phyloP scores from a whole-genome alignment of 768 basidiomycete genomes.

The Amylocystis lapponica region DNA sequence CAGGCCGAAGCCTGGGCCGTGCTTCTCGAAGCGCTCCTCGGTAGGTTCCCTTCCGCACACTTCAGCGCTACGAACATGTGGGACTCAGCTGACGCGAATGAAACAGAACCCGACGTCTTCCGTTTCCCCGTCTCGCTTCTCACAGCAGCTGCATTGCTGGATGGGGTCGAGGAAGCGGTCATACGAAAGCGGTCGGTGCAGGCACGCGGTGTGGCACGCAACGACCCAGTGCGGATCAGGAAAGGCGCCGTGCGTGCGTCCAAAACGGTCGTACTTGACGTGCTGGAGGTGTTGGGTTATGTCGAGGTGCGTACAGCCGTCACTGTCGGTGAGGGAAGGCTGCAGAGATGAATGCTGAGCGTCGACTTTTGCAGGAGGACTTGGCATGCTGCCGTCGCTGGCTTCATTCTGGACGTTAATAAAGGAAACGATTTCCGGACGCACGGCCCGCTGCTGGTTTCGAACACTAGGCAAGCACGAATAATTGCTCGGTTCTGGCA shows the following conservation, averaged over 20 bases:
- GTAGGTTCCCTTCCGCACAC: constrained; percentile 26
- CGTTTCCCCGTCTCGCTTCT: constrained; percentile 48
- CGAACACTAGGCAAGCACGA: too few relatives aligned
- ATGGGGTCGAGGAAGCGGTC: constrained; percentile 37
- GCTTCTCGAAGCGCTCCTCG: constrained; percentile 38
- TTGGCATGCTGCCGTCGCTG: too few relatives aligned
- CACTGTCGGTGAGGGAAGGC: too few relatives aligned
- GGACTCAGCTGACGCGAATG: too few relatives aligned
- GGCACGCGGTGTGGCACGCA: neutral
- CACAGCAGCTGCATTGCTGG: constrained; percentile 46
- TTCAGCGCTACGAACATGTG: too few relatives aligned
- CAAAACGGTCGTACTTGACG: constrained; percentile 9
- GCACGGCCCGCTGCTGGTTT: too few relatives aligned
- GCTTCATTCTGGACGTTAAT: too few relatives aligned
- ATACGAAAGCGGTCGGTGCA: constrained; percentile 15
- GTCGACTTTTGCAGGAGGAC: too few relatives aligned
- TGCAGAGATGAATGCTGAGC: too few relatives aligned
- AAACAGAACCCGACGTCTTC: constrained; percentile 50
- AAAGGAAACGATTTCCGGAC: too few relatives aligned
- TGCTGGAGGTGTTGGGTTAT: constrained; percentile 14
- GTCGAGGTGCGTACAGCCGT: constrained; percentile 8
- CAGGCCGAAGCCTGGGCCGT: constrained; percentile 44
- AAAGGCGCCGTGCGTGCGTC: constrained; percentile 11
- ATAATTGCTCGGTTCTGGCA: too few relatives aligned
- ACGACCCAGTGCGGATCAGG: neutral